A percentile compares a stretch with the other conserved stretches of the same genome.
phyloP scores from a whole-genome alignment of 257 asterid genomes.

The Salvia miltiorrhiza region DNA sequence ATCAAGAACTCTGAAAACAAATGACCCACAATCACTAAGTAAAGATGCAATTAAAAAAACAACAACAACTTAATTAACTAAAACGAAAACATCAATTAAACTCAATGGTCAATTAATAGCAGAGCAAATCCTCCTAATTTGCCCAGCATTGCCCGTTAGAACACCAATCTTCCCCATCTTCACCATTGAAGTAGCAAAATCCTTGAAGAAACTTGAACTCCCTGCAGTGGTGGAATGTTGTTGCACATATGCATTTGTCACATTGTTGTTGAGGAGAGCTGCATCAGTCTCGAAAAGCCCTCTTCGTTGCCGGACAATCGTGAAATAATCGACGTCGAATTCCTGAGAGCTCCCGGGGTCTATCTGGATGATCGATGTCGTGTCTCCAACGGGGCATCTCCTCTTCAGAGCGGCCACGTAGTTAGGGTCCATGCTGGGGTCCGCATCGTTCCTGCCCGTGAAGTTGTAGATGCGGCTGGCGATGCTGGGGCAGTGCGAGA shows the following conservation, averaged over 20 bases:
- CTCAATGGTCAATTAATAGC: slow-evolving; percentile 24
- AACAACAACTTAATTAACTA: too few relatives aligned
- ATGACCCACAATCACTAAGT: too few relatives aligned
- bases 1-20: too few relatives aligned
- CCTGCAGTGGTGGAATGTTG: slow-evolving; percentile 13
- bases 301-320: slow-evolving; percentile 14
- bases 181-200: slow-evolving; percentile 46
- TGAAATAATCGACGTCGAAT: slow-evolving; percentile 40
- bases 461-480: slow-evolving; percentile 46
- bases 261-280: slow-evolving; percentile 32
- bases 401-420: slow-evolving; percentile 26
- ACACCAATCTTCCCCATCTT: slow-evolving; percentile 43
- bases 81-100: too few relatives aligned
- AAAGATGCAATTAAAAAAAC: too few relatives aligned
- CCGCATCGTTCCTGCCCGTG: slow-evolving; percentile 48
- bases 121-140: slow-evolving; percentile 44
- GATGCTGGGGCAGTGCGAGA: slow-evolving; percentile 45
- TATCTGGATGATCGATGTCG: slow-evolving; percentile 36
- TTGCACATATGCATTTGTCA: slow-evolving; percentile 30
- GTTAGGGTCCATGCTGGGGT: slow-evolving; percentile 45
- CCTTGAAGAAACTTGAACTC: slow-evolving; percentile 26
- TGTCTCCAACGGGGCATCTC: slow-evolving; percentile 31
- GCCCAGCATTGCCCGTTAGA: slow-evolving; percentile 40
- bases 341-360: slow-evolving; percentile 41
- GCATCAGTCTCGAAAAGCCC: slow-evolving; percentile 50